Evolutionary conservation across 1,284 basidiomycete species (phyloP).

Genomic region (Megacollybia platyphylla): DNA sequence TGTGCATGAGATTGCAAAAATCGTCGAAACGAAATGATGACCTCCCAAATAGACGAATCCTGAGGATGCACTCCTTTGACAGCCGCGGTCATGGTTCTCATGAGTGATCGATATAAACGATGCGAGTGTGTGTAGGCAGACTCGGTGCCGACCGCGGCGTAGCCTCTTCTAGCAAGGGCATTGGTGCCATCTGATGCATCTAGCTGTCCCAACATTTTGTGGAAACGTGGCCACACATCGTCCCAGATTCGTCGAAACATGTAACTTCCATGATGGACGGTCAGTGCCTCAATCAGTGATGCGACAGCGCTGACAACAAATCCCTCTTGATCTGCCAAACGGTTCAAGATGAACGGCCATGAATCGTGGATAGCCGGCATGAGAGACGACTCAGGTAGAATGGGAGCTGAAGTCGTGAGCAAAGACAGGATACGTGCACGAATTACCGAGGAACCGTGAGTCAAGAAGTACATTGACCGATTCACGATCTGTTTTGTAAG

Average conservation of each 20-base stretch:
- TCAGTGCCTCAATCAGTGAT: slow-evolving; percentile 55
- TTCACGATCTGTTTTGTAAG: slow-evolving; percentile 76
- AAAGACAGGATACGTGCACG: slow-evolving; percentile 72
- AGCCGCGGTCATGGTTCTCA: slow-evolving; percentile 60
- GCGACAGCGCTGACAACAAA: slow-evolving; percentile 73
- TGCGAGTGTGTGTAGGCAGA: slow-evolving; percentile 71
- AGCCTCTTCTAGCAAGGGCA: slow-evolving; percentile 47
- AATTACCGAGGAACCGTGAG: slow-evolving; percentile 74
- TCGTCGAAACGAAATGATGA: slow-evolving; percentile 57
- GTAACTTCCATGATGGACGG: slow-evolving; percentile 62
- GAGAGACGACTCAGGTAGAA: slow-evolving; percentile 65
- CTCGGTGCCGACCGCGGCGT: slow-evolving; percentile 41
- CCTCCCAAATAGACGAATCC: slow-evolving; percentile 68
- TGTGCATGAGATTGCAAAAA: slow-evolving; percentile 61
- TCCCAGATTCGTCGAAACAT: slow-evolving; percentile 78
- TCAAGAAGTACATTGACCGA: slow-evolving; percentile 81
- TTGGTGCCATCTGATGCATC: slow-evolving; percentile 45
- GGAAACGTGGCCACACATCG: slow-evolving; percentile 81
- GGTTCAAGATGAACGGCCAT: slow-evolving; percentile 83
- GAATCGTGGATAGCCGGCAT: slow-evolving; percentile 75
- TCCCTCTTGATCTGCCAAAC: slow-evolving; percentile 58
- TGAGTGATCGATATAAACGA: slow-evolving; percentile 58
- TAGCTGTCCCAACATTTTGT: slow-evolving; percentile 42
- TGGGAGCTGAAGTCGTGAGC: slow-evolving; percentile 58
- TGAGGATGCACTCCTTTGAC: slow-evolving; percentile 52